phyloP scores from a whole-genome alignment of 768 basidiomycete genomes.

The Suillus alpinus region DNA sequence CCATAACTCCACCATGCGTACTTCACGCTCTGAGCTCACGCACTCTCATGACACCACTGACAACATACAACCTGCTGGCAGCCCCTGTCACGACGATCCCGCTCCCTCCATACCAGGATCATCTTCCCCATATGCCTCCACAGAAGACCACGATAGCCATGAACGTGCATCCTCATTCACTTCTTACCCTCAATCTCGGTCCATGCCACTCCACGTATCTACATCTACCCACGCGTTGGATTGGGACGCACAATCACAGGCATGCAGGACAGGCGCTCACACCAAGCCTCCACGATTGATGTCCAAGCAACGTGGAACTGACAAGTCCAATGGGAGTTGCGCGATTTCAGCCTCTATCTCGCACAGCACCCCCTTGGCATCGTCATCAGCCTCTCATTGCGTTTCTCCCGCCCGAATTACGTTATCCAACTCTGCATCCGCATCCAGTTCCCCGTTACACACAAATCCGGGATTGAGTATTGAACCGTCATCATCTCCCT shows the following conservation, averaged over 20 bases:
- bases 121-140: background rate
- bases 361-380: background rate
- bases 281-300: slow-evolving; percentile 18
- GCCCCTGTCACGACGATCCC: background rate
- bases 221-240: slow-evolving; percentile 2
- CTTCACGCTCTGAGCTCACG: background rate
- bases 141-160: background rate
- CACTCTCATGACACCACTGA: background rate
- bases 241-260: slow-evolving; percentile 11
- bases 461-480: background rate
- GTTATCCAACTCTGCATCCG: slow-evolving; percentile 10
- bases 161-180: background rate
- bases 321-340: slow-evolving; percentile 6
- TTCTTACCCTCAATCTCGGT: background rate
- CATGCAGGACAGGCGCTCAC: slow-evolving; percentile 5
- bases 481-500: background rate
- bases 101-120: background rate
- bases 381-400: background rate
- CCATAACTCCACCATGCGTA: background rate
- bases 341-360: slow-evolving; percentile 7
- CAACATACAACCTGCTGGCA: background rate
- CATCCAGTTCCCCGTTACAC: slow-evolving; percentile 1
- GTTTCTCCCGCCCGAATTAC: background rate
- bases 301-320: slow-evolving; percentile 16
- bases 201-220: background rate